phyloP scores from a whole-genome alignment of 108 stramenopile genomes.

The Nitzschia sp. region DNA sequence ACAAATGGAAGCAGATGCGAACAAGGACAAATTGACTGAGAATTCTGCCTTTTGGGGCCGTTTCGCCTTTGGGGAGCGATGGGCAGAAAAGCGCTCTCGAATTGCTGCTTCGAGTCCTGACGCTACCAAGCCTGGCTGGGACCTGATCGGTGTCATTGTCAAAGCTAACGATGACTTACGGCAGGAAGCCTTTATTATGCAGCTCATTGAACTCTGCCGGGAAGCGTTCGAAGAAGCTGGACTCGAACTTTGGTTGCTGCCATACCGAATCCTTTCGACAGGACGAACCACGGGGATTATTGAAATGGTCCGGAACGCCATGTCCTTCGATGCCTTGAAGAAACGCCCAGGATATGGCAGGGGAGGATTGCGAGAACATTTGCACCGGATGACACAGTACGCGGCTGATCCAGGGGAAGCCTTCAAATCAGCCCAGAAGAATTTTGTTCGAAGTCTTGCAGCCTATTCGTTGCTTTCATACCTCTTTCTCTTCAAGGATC shows the following conservation, averaged over 20 bases:
- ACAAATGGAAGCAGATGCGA: constrained; percentile 37
- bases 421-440: constrained; percentile 70
- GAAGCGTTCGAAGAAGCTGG: constrained; percentile 91
- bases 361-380: constrained; percentile 76
- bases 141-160: constrained; percentile 92
- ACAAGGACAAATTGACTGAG: constrained; percentile 72
- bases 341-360: constrained; percentile 89
- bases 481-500: constrained; percentile 96
- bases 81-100: constrained; percentile 91
- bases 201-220: constrained; percentile 90
- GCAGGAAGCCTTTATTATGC: constrained; percentile 95
- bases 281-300: constrained; percentile 90
- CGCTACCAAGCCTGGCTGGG: constrained; percentile 80
- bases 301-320: constrained; percentile 89
- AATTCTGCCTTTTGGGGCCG: constrained; percentile 89
- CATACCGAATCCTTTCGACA: constrained; percentile 94
- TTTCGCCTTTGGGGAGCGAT: constrained; percentile 95
- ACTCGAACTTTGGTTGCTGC: constrained; percentile 87
- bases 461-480: constrained; percentile 97
- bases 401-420: constrained; percentile 81
- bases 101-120: constrained; percentile 77
- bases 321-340: constrained; percentile 95
- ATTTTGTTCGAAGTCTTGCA: constrained; percentile 91
- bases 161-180: constrained; percentile 98
- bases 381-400: constrained; percentile 80